Evolutionary conservation across 306 rosid species (phyloP).

Genomic region (Oxytropis ochrocephala): DNA sequence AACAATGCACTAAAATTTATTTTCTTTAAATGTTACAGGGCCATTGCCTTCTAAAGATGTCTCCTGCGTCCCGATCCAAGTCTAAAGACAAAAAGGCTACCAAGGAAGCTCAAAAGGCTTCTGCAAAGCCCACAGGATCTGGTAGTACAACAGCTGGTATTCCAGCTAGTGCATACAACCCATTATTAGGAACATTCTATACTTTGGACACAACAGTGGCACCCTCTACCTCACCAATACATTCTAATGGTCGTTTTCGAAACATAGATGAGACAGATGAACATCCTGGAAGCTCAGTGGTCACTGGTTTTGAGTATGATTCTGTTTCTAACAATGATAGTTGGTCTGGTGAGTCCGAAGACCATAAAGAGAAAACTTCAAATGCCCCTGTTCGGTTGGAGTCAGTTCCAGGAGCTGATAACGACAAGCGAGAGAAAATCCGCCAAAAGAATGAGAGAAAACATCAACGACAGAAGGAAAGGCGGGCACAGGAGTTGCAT

Average conservation of each 20-base stretch:
- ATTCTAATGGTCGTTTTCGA: conserved; percentile 71
- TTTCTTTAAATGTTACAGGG: conserved; percentile 30
- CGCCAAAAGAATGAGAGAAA: conserved; percentile 94
- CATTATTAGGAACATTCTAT: conserved; percentile 86
- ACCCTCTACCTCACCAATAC: conserved; percentile 52
- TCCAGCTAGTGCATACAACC: conserved; percentile 91
- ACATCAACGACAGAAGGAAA: conserved; percentile 98
- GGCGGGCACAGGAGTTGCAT: conserved; percentile 90
- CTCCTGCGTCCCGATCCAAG: conserved; percentile 86
- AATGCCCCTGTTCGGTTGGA: conserved; percentile 50
- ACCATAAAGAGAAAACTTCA: conserved; percentile 70
- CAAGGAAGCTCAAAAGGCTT: conserved; percentile 68
- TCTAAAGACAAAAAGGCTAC: conserved; percentile 73
- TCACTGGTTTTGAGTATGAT: conserved; percentile 72
- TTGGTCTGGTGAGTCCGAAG: conserved; percentile 99
- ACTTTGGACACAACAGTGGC: conserved; percentile 48
- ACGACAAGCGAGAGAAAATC: conserved; percentile 86
- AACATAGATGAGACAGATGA: conserved; percentile 94
- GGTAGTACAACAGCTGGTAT: conserved; percentile 51
- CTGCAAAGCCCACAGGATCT: conserved; percentile 58
- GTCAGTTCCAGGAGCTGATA: conserved; percentile 85
- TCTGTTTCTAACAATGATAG: conserved; percentile 93
- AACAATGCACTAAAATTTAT: conserved; percentile 3
- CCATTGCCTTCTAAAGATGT: conserved; percentile 42
- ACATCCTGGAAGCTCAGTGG: conserved; percentile 54